phyloP scores from a whole-genome alignment of 2,329 filamentous ascomycete genomes.

The Berkeleyomyces basicola region DNA sequence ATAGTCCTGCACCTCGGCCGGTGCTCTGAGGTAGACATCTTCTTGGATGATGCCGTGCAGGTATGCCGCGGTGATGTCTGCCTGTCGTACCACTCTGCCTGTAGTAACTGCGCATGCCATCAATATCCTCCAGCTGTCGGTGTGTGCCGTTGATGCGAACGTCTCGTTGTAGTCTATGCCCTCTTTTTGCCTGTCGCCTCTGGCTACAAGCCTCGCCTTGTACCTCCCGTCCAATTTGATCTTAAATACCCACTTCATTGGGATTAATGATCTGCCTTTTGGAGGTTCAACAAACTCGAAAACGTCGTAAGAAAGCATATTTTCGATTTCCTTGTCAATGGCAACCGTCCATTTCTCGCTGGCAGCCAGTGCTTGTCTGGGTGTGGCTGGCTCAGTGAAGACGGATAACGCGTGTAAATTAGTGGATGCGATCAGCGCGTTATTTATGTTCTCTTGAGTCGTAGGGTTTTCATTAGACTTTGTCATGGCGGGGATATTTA shows the following conservation, averaged over 20 bases:
- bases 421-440: no score
- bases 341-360: not conserved
- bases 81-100: not conserved
- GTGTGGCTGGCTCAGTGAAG: not conserved
- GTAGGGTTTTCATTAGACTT: no score
- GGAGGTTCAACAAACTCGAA: not conserved
- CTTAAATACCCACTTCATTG: not conserved
- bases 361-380: not conserved
- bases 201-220: not conserved
- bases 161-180: not conserved
- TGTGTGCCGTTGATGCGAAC: not conserved
- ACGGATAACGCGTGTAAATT: no score
- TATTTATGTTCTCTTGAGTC: no score
- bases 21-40: not conserved
- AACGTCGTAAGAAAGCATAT: not conserved
- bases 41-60: not conserved
- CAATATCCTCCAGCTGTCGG: not conserved
- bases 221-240: not conserved
- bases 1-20: not conserved
- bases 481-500: no score
- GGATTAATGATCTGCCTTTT: not conserved
- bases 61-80: not conserved
- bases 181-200: not conserved
- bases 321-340: not conserved
- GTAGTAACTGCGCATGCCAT: not conserved